Conservation (phyloP, 441 rosid species). For the Hura crepitans region DNA sequence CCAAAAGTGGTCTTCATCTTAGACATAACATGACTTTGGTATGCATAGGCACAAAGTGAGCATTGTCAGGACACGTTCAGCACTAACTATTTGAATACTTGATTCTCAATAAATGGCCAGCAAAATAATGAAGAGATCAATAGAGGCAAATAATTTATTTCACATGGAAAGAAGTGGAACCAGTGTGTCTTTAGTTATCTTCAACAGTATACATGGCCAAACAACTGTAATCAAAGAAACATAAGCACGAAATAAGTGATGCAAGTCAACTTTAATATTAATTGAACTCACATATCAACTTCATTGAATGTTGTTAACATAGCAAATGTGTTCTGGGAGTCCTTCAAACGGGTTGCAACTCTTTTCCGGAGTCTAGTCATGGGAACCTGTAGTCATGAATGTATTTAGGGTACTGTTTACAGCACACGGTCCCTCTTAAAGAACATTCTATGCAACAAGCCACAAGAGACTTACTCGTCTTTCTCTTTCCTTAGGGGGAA, state of each 20-base stretch:
- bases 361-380: conserved; percentile 96
- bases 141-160: not conserved
- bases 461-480: conserved; percentile 62
- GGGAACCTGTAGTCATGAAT: conserved; percentile 63
- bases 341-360: conserved; percentile 83
- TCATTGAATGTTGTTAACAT: conserved; percentile 94
- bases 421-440: not conserved
- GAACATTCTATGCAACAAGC: conserved; percentile 1
- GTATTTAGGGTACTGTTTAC: conserved; percentile 20
- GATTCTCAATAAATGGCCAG: not conserved
- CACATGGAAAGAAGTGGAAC: not conserved
- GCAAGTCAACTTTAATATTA: not conserved
- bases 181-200: not conserved
- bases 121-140: not conserved
- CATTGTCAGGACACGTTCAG: not conserved
- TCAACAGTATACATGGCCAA: not conserved
- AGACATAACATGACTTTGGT: not conserved
- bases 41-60: not conserved
- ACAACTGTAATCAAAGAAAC: not conserved
- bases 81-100: not conserved
- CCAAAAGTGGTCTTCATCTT: not conserved
- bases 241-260: not conserved
- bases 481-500: conserved; percentile 96
- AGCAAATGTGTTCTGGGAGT: conserved; percentile 93
- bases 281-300: conserved; percentile 82